Percentiles rank a stretch among this genome's conserved stretches.
Evolutionary conservation across 1,284 basidiomycete species (phyloP).

Genomic region (Ganoderma lucidum): DNA sequence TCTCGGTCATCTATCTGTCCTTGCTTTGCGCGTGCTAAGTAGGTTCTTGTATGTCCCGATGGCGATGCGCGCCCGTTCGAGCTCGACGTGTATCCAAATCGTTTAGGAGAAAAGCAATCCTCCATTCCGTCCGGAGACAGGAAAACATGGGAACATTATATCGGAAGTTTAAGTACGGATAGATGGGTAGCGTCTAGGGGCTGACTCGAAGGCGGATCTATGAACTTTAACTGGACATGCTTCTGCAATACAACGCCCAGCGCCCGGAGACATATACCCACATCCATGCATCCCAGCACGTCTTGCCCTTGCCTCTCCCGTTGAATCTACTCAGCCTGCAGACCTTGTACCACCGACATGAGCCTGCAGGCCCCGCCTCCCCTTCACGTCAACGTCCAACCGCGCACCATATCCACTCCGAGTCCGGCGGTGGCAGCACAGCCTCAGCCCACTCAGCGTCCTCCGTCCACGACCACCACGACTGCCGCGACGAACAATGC

Average conservation of each 20-base stretch:
- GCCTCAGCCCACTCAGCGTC: background rate
- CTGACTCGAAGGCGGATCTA: background rate
- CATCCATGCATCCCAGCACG: background rate
- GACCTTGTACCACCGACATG: background rate
- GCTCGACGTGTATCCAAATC: no score
- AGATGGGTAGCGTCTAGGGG: background rate
- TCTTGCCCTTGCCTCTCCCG: background rate
- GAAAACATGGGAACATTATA: background rate
- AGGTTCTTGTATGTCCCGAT: no score
- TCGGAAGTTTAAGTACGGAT: background rate
- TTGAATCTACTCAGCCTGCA: background rate
- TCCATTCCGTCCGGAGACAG: background rate
- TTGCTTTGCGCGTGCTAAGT: no score
- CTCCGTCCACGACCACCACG: background rate
- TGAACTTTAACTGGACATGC: background rate
- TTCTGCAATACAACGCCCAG: background rate
- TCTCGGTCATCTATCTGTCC: no score
- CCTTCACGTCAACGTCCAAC: background rate
- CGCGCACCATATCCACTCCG: background rate
- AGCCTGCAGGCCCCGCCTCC: constrained; percentile 3
- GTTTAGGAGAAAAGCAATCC: no score
- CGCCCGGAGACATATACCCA: background rate
- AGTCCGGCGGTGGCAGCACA: background rate
- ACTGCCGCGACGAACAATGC: background rate
- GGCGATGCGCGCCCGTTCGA: no score